Conservation (phyloP, 2,329 filamentous ascomycete species). For the Penicillium sp. region DNA sequence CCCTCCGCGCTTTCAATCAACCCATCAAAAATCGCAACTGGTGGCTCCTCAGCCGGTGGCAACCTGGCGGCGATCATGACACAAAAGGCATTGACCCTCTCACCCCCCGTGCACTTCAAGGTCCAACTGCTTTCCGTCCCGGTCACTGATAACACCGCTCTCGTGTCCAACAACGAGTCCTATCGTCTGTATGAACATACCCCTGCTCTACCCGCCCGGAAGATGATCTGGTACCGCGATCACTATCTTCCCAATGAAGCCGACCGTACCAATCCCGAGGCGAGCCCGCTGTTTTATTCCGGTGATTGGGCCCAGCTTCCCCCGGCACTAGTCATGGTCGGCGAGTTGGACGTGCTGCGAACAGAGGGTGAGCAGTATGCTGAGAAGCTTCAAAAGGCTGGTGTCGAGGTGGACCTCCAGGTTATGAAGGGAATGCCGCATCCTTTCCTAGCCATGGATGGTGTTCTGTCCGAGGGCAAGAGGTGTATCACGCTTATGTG, state of each 20-base stretch:
- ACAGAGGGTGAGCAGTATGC: constrained; percentile 59
- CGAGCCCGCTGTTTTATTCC: constrained; percentile 57
- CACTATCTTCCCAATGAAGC: constrained; percentile 58
- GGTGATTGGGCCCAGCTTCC: constrained; percentile 57
- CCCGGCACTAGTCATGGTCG: constrained; percentile 57
- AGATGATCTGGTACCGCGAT: constrained; percentile 65
- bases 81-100: constrained; percentile 52
- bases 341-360: constrained; percentile 61
- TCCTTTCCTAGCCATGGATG: constrained; percentile 63
- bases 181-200: constrained; percentile 57
- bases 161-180: constrained; percentile 48
- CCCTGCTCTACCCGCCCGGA: constrained; percentile 57
- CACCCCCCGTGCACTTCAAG: constrained; percentile 45
- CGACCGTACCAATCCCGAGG: constrained; percentile 56
- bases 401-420: constrained; percentile 54
- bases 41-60: constrained; percentile 57
- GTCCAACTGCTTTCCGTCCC: constrained; percentile 61
- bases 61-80: constrained; percentile 59
- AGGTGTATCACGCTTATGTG: constrained; percentile 55
- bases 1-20: constrained; percentile 47
- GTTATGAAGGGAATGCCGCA: constrained; percentile 61
- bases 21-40: constrained; percentile 51
- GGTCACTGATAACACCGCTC: constrained; percentile 62
- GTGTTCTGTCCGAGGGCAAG: constrained; percentile 55
- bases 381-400: constrained; percentile 51